These are phyloP conservation scores for Solanum sitiens DNA, from an alignment of 257 asterid genomes.

Conservation along the genomic window DNA sequence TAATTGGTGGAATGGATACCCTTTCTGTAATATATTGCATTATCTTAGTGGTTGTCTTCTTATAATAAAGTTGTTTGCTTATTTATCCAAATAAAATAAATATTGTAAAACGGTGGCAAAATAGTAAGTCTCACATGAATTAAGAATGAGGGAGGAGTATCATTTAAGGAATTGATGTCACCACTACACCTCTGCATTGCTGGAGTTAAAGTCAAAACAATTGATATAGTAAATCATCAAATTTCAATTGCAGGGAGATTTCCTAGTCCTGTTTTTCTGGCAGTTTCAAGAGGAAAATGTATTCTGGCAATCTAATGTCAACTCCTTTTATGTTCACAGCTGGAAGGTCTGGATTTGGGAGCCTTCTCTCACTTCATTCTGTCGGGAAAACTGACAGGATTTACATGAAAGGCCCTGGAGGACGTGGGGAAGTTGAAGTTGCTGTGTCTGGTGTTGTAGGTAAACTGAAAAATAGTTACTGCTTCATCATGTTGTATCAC, in stretches of 20 bases:
- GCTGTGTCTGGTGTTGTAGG: constrained; percentile 96
- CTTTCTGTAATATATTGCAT: not conserved
- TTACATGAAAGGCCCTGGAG: constrained; percentile 99
- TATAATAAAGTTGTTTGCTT: not conserved
- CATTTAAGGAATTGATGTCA: not conserved
- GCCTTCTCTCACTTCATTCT: constrained; percentile 85
- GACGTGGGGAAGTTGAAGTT: constrained; percentile 98
- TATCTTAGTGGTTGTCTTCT: not conserved
- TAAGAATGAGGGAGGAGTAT: not conserved
- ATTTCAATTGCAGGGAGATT: not conserved
- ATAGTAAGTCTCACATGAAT: not conserved
- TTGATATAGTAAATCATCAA: not conserved
- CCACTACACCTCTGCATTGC: not conserved
- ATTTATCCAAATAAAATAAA: not conserved
- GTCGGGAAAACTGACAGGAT: constrained; percentile 83
- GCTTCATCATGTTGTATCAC: not conserved
- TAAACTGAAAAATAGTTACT: constrained; percentile 13
- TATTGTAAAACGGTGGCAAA: not conserved
- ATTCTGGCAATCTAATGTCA: not conserved
- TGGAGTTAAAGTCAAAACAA: not conserved
- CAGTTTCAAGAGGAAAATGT: not conserved
- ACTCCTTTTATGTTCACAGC: constrained; percentile 30
- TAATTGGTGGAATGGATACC: not conserved
- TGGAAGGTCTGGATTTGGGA: constrained; percentile 90
- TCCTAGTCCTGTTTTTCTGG: not conserved